These are phyloP conservation scores for Amanita brunnescens DNA, from an alignment of 768 basidiomycete species.

Conservation along the genomic window DNA sequence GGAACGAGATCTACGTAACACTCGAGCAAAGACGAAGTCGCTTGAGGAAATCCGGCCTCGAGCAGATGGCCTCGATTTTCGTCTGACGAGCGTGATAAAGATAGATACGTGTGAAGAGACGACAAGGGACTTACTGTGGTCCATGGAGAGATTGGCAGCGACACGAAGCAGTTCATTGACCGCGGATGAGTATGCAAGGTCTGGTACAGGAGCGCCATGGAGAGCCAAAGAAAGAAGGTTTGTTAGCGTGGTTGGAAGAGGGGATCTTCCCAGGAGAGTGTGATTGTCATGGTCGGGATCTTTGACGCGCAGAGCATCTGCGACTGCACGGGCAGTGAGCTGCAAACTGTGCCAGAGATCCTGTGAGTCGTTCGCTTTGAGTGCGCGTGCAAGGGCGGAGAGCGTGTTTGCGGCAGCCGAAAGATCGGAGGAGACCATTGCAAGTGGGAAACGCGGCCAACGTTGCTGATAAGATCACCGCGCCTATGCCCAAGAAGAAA, in stretches of 20 bases:
- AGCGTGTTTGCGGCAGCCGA: not conserved
- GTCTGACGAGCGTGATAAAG: slow-evolving; percentile 33
- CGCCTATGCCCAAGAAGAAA: slow-evolving; percentile 30
- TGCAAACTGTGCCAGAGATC: slow-evolving; percentile 4
- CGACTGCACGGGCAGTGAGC: not conserved
- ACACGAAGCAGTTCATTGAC: slow-evolving; percentile 68
- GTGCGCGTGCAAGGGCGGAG: not conserved
- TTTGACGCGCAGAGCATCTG: slow-evolving; percentile 40
- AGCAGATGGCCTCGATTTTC: slow-evolving; percentile 65
- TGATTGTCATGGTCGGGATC: slow-evolving; percentile 60
- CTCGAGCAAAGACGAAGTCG: slow-evolving; percentile 58
- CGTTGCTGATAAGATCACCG: not conserved
- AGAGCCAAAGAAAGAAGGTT: slow-evolving; percentile 51
- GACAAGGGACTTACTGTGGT: slow-evolving; percentile 49
- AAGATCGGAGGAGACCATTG: not conserved
- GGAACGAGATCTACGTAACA: slow-evolving; percentile 49
- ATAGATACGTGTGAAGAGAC: not conserved
- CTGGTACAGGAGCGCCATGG: slow-evolving; percentile 37
- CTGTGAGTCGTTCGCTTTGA: slow-evolving; percentile 1
- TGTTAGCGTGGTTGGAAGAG: slow-evolving; percentile 57
- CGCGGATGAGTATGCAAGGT: slow-evolving; percentile 35
- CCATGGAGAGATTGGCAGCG: slow-evolving; percentile 77
- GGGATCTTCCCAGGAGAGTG: slow-evolving; percentile 53
- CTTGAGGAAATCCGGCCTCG: slow-evolving; percentile 62
- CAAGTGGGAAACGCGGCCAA: not conserved